Percentiles rank a stretch among this genome's conserved stretches.
These are phyloP conservation scores for Ajuga reptans DNA, from an alignment of 305 asterid species.

Conservation along the genomic window DNA sequence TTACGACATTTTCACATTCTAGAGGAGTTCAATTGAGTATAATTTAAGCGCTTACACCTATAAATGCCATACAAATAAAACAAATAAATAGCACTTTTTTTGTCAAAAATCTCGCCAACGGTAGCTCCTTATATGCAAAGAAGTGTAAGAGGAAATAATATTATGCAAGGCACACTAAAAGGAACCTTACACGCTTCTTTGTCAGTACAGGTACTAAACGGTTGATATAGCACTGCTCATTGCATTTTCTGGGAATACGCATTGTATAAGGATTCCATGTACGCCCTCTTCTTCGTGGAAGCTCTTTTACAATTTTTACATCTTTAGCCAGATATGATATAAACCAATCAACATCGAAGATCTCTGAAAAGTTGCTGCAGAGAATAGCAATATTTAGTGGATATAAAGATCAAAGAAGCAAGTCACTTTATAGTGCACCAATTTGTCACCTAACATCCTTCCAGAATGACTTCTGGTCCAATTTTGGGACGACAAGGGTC, in stretches of 20 bases:
- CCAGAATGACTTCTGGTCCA: slow-evolving; percentile 94
- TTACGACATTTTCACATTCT: slow-evolving; percentile 11
- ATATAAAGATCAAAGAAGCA: slow-evolving; percentile 3
- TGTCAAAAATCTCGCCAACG: neutral
- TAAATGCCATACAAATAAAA: neutral
- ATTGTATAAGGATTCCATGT: slow-evolving; percentile 66
- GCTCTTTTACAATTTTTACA: slow-evolving; percentile 67
- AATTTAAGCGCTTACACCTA: slow-evolving; percentile 12
- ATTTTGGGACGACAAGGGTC: slow-evolving; percentile 78
- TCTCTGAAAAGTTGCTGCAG: slow-evolving; percentile 87
- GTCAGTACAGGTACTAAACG: slow-evolving; percentile 75
- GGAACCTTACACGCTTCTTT: slow-evolving; percentile 41
- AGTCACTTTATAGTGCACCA: neutral
- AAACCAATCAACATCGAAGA: slow-evolving; percentile 82
- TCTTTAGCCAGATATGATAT: slow-evolving; percentile 63
- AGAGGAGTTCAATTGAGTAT: slow-evolving; percentile 8
- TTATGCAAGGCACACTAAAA: neutral
- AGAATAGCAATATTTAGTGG: slow-evolving; percentile 31
- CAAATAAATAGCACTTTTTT: neutral
- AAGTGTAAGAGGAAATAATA: neutral
- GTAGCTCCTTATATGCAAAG: slow-evolving; percentile 6
- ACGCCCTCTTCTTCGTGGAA: slow-evolving; percentile 66
- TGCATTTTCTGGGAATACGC: slow-evolving; percentile 97
- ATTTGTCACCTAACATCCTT: slow-evolving; percentile 74
- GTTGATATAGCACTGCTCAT: slow-evolving; percentile 57